A percentile compares a stretch with the other conserved stretches of the same genome.
Conservation (phyloP, 2,329 filamentous ascomycete species). For the Pyricularia sp. region DNA sequence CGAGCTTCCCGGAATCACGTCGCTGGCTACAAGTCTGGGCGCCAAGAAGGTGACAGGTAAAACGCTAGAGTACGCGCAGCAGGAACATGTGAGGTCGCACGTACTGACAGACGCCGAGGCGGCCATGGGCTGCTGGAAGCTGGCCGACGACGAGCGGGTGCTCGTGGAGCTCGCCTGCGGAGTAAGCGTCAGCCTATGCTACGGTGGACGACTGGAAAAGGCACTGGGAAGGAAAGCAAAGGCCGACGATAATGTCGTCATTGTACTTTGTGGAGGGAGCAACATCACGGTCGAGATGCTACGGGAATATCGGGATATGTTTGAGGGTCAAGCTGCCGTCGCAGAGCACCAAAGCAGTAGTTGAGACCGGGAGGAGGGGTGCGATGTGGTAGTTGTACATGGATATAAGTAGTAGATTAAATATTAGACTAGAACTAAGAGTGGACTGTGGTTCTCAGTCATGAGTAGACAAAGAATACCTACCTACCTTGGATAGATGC, state of each 20-base stretch:
- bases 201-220: neutral
- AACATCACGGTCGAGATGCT: neutral
- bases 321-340: neutral
- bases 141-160: neutral
- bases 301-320: neutral
- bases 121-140: neutral
- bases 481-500: too few relatives aligned
- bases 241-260: neutral
- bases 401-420: too few relatives aligned
- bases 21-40: conserved; percentile 61
- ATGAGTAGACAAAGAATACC: too few relatives aligned
- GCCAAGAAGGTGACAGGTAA: conserved; percentile 52
- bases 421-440: neutral
- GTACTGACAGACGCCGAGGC: neutral
- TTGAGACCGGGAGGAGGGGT: too few relatives aligned
- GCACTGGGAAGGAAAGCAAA: neutral
- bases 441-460: neutral
- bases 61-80: conserved; percentile 30
- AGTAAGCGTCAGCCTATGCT: neutral
- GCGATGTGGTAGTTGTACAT: too few relatives aligned
- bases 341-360: neutral
- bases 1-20: conserved; percentile 60
- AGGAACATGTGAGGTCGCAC: conserved; percentile 7
- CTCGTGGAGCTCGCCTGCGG: neutral
- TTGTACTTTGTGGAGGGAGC: neutral